Evolutionary conservation across 106 monocot species (phyloP), one percentile per base, ranked within the genome.

Genomic region (Phalaenopsis aphrodite): DNA sequence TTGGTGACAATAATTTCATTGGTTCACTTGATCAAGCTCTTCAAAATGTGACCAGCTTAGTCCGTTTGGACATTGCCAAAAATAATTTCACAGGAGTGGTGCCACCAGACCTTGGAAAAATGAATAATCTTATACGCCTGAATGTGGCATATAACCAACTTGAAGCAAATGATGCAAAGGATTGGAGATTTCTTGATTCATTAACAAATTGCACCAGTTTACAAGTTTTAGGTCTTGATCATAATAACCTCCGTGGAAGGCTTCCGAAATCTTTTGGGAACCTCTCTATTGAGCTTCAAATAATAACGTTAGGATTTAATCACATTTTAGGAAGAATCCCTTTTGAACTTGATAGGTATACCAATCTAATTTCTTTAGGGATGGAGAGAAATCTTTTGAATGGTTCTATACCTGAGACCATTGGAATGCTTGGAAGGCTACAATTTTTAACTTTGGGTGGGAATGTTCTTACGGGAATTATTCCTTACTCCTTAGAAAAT

Each of bases 131-230:
- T 18, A 12, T 12, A 6, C 21, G 15, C 1, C 71, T 87, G 11
- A 55, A 36, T 64, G 3, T 87, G 52, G 15, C 30, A 19, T 0
- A 41, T 1, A 87, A 87, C 47, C 18, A 81, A 7, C 45, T 87
- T 5, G 74, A 81, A 74, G 80, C 84, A 4, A 79, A 1, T 8
- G 75, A 37, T 41, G 74, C 18, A 14, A 17, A 65, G 10, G 82
- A 39, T 46, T 87, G 84, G 84, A 77, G 36, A 24, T 84, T 87
- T 43, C 16, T 87, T 30, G 4, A 42, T 69, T 42, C 81, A 39
- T 15, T 87, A 23, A 72, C 78, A 1, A 87, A 84, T 48, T 78
- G 84, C 74, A 84, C 75, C 16, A 10, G 2, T 6, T 56, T 87
- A 37, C 2, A 75, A 56, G n/a, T 17, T 8, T 36, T 87, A 46